Evolutionary conservation across 1,139 yeast genomes (phyloP).

Genomic region (Taphrina communis): DNA sequence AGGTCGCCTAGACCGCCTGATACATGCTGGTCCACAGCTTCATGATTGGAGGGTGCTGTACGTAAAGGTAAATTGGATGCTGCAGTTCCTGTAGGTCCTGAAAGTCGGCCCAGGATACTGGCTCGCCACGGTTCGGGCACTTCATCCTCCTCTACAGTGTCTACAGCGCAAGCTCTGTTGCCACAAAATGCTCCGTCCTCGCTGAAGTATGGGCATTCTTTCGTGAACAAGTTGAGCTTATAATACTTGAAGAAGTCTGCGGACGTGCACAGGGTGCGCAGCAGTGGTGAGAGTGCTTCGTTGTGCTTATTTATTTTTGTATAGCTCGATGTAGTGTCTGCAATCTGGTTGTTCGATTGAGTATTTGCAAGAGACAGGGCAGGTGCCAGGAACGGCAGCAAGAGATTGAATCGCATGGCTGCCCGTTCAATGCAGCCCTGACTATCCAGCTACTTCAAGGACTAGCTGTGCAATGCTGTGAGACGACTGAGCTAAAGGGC

Average conservation of each 20-base stretch:
- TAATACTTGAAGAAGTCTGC: slow-evolving; percentile 80
- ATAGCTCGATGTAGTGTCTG: slow-evolving; percentile 29
- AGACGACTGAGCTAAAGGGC: background rate
- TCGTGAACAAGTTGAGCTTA: slow-evolving; percentile 77
- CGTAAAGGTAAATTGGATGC: slow-evolving; percentile 55
- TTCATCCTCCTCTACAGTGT: slow-evolving; percentile 62
- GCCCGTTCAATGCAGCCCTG: background rate
- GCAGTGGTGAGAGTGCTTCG: slow-evolving; percentile 53
- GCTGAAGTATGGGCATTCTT: slow-evolving; percentile 87
- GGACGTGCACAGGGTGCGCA: slow-evolving; percentile 56
- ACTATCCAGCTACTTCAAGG: background rate
- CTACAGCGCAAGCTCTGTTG: slow-evolving; percentile 92
- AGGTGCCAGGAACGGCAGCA: slow-evolving; percentile 17
- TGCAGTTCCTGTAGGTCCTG: slow-evolving; percentile 43
- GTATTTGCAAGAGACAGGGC: background rate
- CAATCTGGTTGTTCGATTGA: background rate
- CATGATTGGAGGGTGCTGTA: slow-evolving; percentile 48
- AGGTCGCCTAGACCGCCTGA: slow-evolving; percentile 51
- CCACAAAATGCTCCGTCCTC: slow-evolving; percentile 81
- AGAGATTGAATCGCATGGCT: background rate
- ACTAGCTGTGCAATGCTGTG: background rate
- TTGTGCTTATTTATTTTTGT: slow-evolving; percentile 17
- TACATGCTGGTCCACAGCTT: background rate
- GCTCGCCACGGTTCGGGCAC: slow-evolving; percentile 78
- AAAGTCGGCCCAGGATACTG: slow-evolving; percentile 67